A percentile compares a stretch with the other conserved stretches of the same genome.
These are phyloP conservation scores for Botrytis hyacinthi DNA, from an alignment of 2,329 filamentous ascomycete genomes.

Conservation along the genomic window DNA sequence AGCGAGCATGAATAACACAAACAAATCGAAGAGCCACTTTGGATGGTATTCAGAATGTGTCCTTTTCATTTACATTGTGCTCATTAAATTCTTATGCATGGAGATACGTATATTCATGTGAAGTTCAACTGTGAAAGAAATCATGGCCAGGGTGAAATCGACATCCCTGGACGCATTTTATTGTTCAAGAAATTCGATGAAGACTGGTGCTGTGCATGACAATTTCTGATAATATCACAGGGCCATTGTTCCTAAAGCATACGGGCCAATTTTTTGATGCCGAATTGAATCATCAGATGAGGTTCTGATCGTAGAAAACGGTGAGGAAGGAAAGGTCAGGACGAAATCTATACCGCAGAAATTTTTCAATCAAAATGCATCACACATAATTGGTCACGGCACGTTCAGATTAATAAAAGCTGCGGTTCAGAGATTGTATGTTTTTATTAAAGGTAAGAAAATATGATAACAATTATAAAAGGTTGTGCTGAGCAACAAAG, in stretches of 20 bases:
- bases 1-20: background rate
- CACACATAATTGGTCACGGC: background rate
- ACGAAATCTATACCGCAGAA: background rate
- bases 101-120: background rate
- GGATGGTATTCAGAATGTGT: background rate
- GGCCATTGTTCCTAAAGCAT: background rate
- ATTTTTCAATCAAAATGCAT: background rate
- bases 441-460: background rate
- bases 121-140: background rate
- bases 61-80: background rate
- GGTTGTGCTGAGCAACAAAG: background rate
- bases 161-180: background rate
- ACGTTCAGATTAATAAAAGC: background rate
- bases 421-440: background rate
- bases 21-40: background rate
- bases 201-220: background rate
- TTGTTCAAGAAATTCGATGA: background rate
- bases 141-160: background rate
- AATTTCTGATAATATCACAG: background rate
- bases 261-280: background rate
- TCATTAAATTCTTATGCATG: background rate
- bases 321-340: background rate
- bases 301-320: background rate
- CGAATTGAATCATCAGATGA: background rate
- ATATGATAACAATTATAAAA: background rate